phyloP scores from a whole-genome alignment of 345 rosid species.

The Lepidium africanum region DNA sequence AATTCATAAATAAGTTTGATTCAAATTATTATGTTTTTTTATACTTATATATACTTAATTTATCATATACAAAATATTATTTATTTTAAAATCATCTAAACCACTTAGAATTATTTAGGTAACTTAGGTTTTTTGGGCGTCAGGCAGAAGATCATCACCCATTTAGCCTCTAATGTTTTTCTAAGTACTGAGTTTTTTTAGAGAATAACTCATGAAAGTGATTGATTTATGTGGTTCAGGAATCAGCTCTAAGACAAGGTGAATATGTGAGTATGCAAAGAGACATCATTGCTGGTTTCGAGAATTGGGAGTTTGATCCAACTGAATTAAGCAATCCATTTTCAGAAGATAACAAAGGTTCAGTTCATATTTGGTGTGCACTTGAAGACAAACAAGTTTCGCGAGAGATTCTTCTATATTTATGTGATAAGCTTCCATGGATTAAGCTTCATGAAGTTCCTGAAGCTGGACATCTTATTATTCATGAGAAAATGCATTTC shows the following conservation, averaged over 20 bases:
- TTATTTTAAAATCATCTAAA: no score
- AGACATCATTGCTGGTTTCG: slow-evolving; percentile 42
- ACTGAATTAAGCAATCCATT: slow-evolving; percentile 49
- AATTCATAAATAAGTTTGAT: no score
- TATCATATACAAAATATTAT: no score
- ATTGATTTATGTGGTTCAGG: slow-evolving; percentile 19
- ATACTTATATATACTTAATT: no score
- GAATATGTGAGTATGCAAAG: slow-evolving; percentile 43
- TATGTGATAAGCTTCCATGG: slow-evolving; percentile 60
- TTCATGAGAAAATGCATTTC: slow-evolving; percentile 31
- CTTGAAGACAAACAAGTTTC: slow-evolving; percentile 55
- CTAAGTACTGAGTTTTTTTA: no score
- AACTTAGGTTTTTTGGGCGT: no score
- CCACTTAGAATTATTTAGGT: no score
- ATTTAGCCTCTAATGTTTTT: no score
- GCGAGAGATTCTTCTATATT: slow-evolving; percentile 30
- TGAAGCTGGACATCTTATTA: slow-evolving; percentile 52
- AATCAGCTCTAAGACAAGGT: slow-evolving; percentile 56
- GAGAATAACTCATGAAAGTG: background rate
- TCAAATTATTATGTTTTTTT: no score
- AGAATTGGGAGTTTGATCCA: slow-evolving; percentile 71
- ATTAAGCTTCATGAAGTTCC: slow-evolving; percentile 57
- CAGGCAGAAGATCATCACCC: no score
- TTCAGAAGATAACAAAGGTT: slow-evolving; percentile 26
- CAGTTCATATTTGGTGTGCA: slow-evolving; percentile 72